These are phyloP conservation scores for Trichoderma pleuroti DNA, from an alignment of 2,329 filamentous ascomycete species.

Conservation along the genomic window DNA sequence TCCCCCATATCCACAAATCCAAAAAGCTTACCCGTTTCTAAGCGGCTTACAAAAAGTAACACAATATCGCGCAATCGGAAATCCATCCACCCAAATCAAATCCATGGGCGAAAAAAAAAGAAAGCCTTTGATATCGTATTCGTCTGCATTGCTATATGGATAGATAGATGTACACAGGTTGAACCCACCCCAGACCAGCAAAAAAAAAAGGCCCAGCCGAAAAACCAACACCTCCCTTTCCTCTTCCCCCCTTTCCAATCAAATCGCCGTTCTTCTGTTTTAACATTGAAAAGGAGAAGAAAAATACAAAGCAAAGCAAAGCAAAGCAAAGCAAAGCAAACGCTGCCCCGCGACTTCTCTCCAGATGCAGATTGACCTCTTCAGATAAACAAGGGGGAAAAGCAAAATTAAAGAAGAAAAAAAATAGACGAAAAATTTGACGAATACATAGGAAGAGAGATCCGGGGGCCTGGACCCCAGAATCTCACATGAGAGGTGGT, in stretches of 20 bases:
- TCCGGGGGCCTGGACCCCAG: background rate
- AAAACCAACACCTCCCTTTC: background rate
- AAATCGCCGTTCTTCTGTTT: background rate
- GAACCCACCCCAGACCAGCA: background rate
- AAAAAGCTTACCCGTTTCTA: background rate
- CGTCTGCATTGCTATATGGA: background rate
- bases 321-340: background rate
- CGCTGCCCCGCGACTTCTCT: background rate
- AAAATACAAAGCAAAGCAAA: background rate
- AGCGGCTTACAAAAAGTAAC: background rate
- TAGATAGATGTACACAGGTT: conserved; percentile 11
- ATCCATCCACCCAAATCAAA: background rate
- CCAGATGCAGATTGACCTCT: background rate
- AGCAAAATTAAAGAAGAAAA: background rate
- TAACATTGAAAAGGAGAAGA: background rate
- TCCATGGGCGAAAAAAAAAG: background rate
- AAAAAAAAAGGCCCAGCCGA: background rate
- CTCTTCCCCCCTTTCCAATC: background rate
- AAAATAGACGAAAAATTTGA: background rate
- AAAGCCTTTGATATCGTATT: background rate
- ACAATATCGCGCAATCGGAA: background rate
- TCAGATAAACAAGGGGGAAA: background rate
- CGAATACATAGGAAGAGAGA: background rate
- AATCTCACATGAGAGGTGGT: background rate
- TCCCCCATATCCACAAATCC: background rate